Evolutionary conservation across 352 stramenopile genomes (phyloP).

Genomic region (Phytophthora megakarya): DNA sequence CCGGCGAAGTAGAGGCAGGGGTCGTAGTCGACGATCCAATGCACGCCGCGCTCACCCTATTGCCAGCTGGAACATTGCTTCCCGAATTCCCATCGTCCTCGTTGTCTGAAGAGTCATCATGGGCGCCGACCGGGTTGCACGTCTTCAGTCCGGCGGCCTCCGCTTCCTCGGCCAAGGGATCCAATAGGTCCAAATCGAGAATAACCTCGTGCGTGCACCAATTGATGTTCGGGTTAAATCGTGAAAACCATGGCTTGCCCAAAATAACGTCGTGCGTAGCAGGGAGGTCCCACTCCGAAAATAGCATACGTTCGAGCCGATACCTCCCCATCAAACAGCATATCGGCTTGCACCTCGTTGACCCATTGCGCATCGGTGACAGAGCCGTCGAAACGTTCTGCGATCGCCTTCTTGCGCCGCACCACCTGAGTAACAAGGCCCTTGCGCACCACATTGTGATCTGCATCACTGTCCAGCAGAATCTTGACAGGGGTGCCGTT

Average conservation of each 20-base stretch:
- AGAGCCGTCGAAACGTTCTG: conserved; percentile 6
- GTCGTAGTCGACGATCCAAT: too few relatives aligned
- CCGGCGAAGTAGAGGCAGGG: too few relatives aligned
- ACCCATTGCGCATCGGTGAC: neutral
- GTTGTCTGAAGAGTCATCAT: too few relatives aligned
- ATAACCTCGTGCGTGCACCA: conserved; percentile 18
- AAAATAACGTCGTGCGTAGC: conserved; percentile 10
- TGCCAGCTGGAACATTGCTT: neutral
- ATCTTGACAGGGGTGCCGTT: conserved; percentile 2
- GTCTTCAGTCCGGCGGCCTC: neutral
- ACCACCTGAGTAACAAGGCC: neutral
- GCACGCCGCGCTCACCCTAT: too few relatives aligned
- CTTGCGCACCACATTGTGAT: conserved; percentile 18
- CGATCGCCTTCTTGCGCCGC: conserved; percentile 1
- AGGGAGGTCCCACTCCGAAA: conserved; percentile 15
- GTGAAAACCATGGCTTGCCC: conserved; percentile 19
- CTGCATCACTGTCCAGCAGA: conserved; percentile 4
- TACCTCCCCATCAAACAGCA: neutral
- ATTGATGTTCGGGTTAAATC: conserved; percentile 14
- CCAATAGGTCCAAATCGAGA: conserved; percentile 1
- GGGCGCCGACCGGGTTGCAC: neutral
- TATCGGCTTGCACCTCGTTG: conserved; percentile 15
- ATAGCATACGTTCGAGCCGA: conserved; percentile 1
- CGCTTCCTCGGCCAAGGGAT: neutral
- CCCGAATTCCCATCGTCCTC: neutral